phyloP scores from a whole-genome alignment of 2,329 filamentous ascomycete genomes.

The Claviceps cyperi region DNA sequence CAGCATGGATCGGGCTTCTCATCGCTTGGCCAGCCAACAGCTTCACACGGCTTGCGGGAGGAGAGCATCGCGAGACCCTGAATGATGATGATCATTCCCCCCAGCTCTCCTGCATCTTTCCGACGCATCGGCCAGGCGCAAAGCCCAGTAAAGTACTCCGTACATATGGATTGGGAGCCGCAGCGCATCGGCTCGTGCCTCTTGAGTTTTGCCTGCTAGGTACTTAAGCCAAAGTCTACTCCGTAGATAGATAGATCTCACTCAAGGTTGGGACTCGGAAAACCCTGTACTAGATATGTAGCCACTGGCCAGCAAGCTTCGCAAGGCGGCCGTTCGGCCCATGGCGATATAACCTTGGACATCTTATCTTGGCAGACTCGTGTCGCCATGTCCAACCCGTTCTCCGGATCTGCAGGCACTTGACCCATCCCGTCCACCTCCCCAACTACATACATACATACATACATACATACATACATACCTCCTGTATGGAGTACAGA shows the following conservation, averaged over 20 bases:
- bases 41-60: neutral
- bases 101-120: neutral
- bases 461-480: too few relatives aligned
- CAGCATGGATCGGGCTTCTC: neutral
- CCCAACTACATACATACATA: too few relatives aligned
- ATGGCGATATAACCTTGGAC: neutral
- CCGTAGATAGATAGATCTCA: neutral
- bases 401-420: constrained; percentile 12
- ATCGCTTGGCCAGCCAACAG: neutral
- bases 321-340: neutral
- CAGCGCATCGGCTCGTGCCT: neutral
- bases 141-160: neutral
- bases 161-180: neutral
- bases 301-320: constrained; percentile 1
- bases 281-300: neutral
- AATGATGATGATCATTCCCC: too few relatives aligned
- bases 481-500: too few relatives aligned
- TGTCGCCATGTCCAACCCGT: constrained; percentile 4
- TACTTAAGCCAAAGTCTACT: neutral
- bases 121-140: neutral
- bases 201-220: neutral
- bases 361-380: constrained; percentile 2
- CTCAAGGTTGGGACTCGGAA: neutral
- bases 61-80: neutral
- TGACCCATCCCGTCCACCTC: constrained; percentile 4